Evolutionary conservation across 2,329 filamentous ascomycete species (phyloP).

Genomic region (Diplodia mutila): DNA sequence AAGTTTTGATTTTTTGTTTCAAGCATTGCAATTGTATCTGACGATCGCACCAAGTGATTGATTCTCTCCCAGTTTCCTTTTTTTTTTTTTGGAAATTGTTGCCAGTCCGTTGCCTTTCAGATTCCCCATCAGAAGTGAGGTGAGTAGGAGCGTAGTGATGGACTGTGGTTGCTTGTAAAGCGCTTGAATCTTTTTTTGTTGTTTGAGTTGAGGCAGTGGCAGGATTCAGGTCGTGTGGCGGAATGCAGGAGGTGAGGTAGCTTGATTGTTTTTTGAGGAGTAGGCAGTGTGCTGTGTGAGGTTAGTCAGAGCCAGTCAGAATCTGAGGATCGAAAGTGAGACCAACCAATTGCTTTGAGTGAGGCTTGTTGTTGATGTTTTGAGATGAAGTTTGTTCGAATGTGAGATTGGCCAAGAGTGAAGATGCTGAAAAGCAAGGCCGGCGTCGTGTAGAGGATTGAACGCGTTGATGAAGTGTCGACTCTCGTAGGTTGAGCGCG

Average conservation of each 20-base stretch:
- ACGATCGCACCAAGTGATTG: background rate
- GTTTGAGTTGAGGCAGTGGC: background rate
- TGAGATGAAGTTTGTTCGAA: background rate
- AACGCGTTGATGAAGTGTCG: background rate
- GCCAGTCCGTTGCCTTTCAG: background rate
- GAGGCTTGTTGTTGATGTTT: background rate
- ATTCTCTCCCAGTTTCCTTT: background rate
- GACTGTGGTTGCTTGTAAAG: too few relatives aligned
- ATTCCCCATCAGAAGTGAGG: background rate
- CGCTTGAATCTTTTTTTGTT: background rate
- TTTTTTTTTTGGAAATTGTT: background rate
- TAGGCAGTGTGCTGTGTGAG: background rate
- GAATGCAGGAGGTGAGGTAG: background rate
- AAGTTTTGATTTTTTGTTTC: background rate
- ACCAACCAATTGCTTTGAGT: background rate
- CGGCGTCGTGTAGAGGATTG: too few relatives aligned
- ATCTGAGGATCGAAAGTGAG: background rate
- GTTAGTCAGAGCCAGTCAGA: background rate
- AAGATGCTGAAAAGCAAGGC: background rate
- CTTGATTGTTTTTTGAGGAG: background rate
- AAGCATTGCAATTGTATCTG: background rate
- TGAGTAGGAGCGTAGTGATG: too few relatives aligned
- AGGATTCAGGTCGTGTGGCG: background rate
- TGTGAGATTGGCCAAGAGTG: background rate
- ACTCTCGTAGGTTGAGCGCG: background rate